A percentile compares a stretch with the other conserved stretches of the same genome.
Evolutionary conservation across 768 basidiomycete genomes (phyloP).

Genomic region (Tulasnella sp.): DNA sequence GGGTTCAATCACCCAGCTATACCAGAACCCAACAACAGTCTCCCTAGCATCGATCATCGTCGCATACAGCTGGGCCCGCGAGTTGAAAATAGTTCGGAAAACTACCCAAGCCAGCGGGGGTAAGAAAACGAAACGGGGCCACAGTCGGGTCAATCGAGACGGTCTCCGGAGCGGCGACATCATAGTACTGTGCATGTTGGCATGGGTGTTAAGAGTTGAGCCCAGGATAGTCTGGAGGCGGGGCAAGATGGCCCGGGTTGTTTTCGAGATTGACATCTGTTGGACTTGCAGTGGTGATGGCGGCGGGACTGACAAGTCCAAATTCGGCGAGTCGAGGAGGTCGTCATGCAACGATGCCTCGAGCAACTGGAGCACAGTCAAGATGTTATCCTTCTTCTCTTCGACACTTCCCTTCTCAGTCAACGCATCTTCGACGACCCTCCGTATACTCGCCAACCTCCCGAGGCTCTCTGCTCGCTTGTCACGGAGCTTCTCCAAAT

Average conservation of each 20-base stretch:
- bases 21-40: constrained; percentile 59
- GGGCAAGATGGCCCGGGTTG: constrained; percentile 20
- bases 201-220: constrained; percentile 24
- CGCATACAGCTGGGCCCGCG: constrained; percentile 44
- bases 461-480: constrained; percentile 58
- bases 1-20: constrained; percentile 79
- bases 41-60: constrained; percentile 48
- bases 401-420: background rate
- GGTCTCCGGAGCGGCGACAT: constrained; percentile 49
- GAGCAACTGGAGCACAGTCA: constrained; percentile 23
- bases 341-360: constrained; percentile 25
- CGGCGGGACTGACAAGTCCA: constrained; percentile 17
- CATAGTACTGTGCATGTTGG: constrained; percentile 24
- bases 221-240: constrained; percentile 25
- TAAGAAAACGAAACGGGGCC: constrained; percentile 70
- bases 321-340: background rate
- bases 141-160: constrained; percentile 50
- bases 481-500: constrained; percentile 52
- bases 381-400: background rate
- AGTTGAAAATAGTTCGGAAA: constrained; percentile 40
- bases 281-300: constrained; percentile 14
- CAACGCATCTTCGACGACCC: constrained; percentile 21
- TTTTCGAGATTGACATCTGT: constrained; percentile 2
- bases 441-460: constrained; percentile 42
- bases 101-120: constrained; percentile 53